phyloP scores from a whole-genome alignment of 768 basidiomycete species.

The Austroboletus eburneus region DNA sequence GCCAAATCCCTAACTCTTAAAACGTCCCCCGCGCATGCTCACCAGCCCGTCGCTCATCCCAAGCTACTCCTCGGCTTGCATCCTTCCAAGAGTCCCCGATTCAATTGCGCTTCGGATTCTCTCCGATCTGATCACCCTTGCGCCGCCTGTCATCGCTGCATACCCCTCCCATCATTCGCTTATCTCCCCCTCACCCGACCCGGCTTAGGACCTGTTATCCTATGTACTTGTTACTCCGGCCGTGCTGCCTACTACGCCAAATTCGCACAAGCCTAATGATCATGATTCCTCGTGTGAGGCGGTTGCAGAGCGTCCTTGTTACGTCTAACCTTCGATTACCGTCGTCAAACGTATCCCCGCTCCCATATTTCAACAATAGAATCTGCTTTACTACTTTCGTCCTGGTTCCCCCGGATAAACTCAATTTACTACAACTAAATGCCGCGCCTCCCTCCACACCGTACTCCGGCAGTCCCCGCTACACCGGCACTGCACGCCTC shows the following conservation, averaged over 20 bases:
- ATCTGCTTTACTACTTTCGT: background rate
- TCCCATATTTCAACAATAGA: constrained; percentile 5
- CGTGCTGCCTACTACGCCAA: background rate
- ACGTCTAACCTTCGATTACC: constrained; percentile 15
- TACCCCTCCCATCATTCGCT: no score
- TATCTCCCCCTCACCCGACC: no score
- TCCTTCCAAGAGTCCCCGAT: no score
- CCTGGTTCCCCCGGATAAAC: constrained; percentile 2
- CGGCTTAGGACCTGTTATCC: background rate
- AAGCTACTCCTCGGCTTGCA: background rate
- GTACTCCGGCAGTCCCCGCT: constrained; percentile 6
- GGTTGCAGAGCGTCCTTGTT: background rate
- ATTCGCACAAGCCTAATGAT: background rate
- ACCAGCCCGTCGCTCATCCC: background rate
- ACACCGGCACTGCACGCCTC: constrained; percentile 1
- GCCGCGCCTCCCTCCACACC: background rate
- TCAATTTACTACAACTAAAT: constrained; percentile 1
- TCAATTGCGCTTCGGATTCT: no score
- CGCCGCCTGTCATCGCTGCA: no score
- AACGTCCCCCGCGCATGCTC: background rate
- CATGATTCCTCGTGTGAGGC: background rate
- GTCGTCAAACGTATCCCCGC: constrained; percentile 11
- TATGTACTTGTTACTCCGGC: background rate
- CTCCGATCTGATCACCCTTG: no score
- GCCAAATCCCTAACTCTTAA: background rate